A percentile compares a stretch with the other conserved stretches of the same genome.
Conservation (phyloP, 148 eudicot species). For the Drosera capensis region DNA sequence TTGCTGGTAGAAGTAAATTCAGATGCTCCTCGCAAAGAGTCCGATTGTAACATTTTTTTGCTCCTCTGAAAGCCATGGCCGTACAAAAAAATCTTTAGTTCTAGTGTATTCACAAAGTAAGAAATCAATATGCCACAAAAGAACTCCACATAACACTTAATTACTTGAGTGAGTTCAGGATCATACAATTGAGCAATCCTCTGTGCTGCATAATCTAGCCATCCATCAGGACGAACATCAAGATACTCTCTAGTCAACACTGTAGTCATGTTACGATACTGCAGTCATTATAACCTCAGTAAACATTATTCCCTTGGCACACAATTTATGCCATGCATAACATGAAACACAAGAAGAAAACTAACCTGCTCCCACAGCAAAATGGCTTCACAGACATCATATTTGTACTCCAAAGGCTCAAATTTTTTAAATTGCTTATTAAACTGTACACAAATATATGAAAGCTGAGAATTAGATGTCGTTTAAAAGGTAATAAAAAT, state of each 20-base stretch:
- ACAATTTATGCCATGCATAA: not conserved
- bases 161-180: not conserved
- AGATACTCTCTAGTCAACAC: constrained; percentile 96
- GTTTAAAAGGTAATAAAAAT: constrained; percentile 1
- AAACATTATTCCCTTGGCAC: constrained; percentile 6
- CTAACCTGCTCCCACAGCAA: constrained; percentile 95
- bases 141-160: constrained; percentile 5
- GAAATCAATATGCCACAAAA: not conserved
- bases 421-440: constrained; percentile 68
- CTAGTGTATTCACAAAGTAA: constrained; percentile 3
- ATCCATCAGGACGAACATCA: constrained; percentile 94
- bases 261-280: constrained; percentile 99
- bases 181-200: constrained; percentile 90
- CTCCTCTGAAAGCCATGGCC: constrained; percentile 28
- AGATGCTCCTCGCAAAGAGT: constrained; percentile 89
- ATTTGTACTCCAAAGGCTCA: constrained; percentile 83
- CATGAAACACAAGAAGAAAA: not conserved
- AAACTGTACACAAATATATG: constrained; percentile 30
- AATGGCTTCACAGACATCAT: constrained; percentile 79
- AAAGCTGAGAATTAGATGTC: constrained; percentile 1
- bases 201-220: constrained; percentile 91
- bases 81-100: not conserved
- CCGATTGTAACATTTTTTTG: constrained; percentile 72
- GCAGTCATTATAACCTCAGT: constrained; percentile 31
- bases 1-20: constrained; percentile 64